phyloP scores from a whole-genome alignment of 2,329 filamentous ascomycete genomes.

The Trichoderma lentiforme region DNA sequence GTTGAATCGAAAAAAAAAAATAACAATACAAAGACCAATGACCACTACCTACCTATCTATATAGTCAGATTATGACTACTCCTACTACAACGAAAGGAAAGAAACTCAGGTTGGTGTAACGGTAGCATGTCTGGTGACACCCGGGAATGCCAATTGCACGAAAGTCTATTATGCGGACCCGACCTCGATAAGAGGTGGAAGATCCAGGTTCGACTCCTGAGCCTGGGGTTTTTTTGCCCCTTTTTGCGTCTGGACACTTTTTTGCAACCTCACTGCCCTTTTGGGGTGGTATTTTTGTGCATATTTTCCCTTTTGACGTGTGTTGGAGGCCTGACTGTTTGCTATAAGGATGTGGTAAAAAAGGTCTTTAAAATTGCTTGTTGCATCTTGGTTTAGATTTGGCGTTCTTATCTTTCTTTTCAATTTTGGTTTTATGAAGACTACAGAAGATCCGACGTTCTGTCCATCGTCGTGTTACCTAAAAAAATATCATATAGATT shows the following conservation, averaged over 20 bases:
- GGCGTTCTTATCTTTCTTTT: neutral
- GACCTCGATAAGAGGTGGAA: neutral
- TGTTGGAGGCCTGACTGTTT: neutral
- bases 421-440: neutral
- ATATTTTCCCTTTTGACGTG: neutral
- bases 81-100: neutral
- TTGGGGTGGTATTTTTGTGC: neutral
- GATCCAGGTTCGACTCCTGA: neutral
- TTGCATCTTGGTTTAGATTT: constrained; percentile 18
- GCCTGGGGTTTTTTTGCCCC: neutral
- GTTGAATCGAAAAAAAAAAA: neutral
- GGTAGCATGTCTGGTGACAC: neutral
- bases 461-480: neutral
- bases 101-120: neutral
- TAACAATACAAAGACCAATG: neutral
- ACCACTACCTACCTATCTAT: neutral
- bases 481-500: neutral
- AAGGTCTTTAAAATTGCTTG: neutral
- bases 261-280: neutral
- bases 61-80: neutral
- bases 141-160: neutral
- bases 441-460: neutral
- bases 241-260: neutral
- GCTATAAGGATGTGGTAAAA: neutral
- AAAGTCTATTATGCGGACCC: neutral